Percentiles rank a stretch among this genome's conserved stretches.
phyloP scores from a whole-genome alignment of 1,284 basidiomycete genomes.

The Boletellus deceptivus region DNA sequence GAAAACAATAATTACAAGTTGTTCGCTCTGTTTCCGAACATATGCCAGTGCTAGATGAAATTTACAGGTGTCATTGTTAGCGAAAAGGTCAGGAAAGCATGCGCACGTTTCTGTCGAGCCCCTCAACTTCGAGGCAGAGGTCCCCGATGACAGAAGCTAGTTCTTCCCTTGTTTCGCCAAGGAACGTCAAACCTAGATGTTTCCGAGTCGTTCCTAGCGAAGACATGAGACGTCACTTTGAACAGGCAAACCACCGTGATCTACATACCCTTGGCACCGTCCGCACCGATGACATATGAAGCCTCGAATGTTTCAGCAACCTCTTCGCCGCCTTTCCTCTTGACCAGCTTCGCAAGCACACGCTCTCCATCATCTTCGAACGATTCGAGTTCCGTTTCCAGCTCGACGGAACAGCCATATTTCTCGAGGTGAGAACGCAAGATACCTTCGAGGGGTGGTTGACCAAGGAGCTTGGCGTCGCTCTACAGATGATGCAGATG shows the following conservation, averaged over 20 bases:
- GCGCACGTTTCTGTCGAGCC: slow-evolving; percentile 35
- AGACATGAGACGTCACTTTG: not conserved
- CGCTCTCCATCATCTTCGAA: slow-evolving; percentile 32
- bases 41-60: slow-evolving; percentile 32
- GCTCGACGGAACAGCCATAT: slow-evolving; percentile 30
- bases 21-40: slow-evolving; percentile 18
- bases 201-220: slow-evolving; percentile 38
- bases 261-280: slow-evolving; percentile 32
- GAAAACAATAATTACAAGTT: slow-evolving; percentile 6
- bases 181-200: slow-evolving; percentile 41
- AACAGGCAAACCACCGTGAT: not conserved
- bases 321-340: slow-evolving; percentile 17
- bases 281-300: slow-evolving; percentile 38
- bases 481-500: slow-evolving; percentile 6
- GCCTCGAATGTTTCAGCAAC: slow-evolving; percentile 20
- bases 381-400: slow-evolving; percentile 31
- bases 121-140: slow-evolving; percentile 33
- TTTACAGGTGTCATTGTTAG: not conserved
- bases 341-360: slow-evolving; percentile 27
- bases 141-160: slow-evolving; percentile 41
- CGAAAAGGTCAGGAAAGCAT: not conserved
- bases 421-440: slow-evolving; percentile 32
- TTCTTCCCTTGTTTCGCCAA: slow-evolving; percentile 42
- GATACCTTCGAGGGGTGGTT: slow-evolving; percentile 31
- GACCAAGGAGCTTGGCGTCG: slow-evolving; percentile 28